Evolutionary conservation across 2,329 filamentous ascomycete species (phyloP).

Genomic region (Aspergillus aculeatinus): DNA sequence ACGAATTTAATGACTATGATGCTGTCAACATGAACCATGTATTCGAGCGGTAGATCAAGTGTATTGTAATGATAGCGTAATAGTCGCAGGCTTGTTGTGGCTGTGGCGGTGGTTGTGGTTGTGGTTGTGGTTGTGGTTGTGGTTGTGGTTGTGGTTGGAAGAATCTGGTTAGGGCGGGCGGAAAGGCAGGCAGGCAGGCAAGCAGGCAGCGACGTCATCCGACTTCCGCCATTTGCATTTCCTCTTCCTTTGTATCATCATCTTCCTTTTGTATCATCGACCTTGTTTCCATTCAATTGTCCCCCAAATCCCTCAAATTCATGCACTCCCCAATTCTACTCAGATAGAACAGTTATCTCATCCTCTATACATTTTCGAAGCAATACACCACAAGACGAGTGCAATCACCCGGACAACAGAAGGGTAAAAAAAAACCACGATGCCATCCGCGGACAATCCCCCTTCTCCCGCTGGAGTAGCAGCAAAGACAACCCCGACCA

Average conservation of each 20-base stretch:
- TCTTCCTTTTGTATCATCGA: constrained; percentile 34
- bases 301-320: background rate
- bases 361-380: background rate
- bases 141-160: background rate
- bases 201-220: constrained; percentile 10
- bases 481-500: background rate
- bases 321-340: background rate
- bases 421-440: background rate
- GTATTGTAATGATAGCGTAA: background rate
- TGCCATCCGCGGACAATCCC: constrained; percentile 9
- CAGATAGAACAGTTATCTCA: background rate
- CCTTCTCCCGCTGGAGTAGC: background rate
- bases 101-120: background rate
- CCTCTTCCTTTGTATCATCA: constrained; percentile 9
- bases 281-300: background rate
- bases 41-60: background rate
- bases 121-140: constrained; percentile 1
- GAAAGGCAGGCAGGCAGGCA: background rate
- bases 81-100: background rate
- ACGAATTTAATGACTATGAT: constrained; percentile 3
- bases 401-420: background rate
- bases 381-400: background rate
- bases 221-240: constrained; percentile 1
- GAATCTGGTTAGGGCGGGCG: background rate
- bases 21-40: background rate